Percentiles rank a stretch among this genome's conserved stretches.
Evolutionary conservation across 2,329 filamentous ascomycete genomes (phyloP).

Genomic region (Talaromyces marneffei): DNA sequence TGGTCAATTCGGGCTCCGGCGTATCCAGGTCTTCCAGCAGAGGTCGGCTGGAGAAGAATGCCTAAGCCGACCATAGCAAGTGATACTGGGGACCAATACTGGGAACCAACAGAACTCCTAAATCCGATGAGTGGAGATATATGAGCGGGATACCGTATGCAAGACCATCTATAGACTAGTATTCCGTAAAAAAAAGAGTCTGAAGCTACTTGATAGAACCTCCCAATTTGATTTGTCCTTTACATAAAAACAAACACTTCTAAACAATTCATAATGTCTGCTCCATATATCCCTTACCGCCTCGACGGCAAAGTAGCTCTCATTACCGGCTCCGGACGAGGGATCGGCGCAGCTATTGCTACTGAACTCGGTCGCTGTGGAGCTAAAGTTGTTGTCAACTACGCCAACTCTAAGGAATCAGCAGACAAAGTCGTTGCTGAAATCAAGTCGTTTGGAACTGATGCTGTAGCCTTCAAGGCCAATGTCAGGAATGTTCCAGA

Average conservation of each 20-base stretch:
- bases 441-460: slow-evolving; percentile 16
- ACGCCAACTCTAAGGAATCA: slow-evolving; percentile 54
- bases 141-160: neutral
- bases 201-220: neutral
- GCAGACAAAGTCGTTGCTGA: slow-evolving; percentile 47
- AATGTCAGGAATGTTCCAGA: slow-evolving; percentile 37
- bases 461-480: slow-evolving; percentile 45
- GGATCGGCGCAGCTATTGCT: slow-evolving; percentile 27
- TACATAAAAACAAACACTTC: neutral
- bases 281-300: slow-evolving; percentile 2
- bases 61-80: neutral
- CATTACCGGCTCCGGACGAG: slow-evolving; percentile 27
- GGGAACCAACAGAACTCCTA: neutral
- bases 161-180: neutral
- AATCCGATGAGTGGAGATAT: neutral
- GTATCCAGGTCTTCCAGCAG: neutral
- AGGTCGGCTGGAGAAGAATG: neutral
- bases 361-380: slow-evolving; percentile 26
- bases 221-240: neutral
- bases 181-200: neutral
- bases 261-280: neutral
- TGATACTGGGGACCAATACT: neutral
- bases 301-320: slow-evolving; percentile 39
- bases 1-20: neutral
- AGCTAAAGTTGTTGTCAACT: slow-evolving; percentile 28